Evolutionary conservation across 75 land plant genomes (phyloP).

Genomic region (Pinus tabuliformis): DNA sequence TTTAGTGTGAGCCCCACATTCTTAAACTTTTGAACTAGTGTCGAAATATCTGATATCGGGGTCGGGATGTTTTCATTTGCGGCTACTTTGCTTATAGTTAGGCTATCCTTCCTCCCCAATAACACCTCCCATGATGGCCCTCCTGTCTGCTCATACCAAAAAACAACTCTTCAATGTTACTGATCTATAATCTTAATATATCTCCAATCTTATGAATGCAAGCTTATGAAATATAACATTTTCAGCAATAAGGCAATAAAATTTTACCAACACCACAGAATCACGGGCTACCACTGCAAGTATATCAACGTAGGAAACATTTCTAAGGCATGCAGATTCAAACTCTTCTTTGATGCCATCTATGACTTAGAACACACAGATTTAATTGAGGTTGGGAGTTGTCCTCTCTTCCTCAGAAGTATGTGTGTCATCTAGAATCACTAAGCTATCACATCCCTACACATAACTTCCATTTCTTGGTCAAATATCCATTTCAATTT

Average conservation of each 20-base stretch:
- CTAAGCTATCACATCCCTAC: slow-evolving; percentile 21
- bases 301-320: slow-evolving; percentile 15
- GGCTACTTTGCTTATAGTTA: slow-evolving; percentile 41
- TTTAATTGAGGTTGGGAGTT: slow-evolving; percentile 7
- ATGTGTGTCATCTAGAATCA: slow-evolving; percentile 6
- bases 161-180: too few species aligned
- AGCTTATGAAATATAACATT: too few species aligned
- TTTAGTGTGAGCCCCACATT: slow-evolving; percentile 46
- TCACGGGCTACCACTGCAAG: slow-evolving; percentile 17
- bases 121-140: slow-evolving; percentile 66
- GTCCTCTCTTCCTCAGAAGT: slow-evolving; percentile 8
- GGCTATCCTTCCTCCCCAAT: slow-evolving; percentile 65
- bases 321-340: slow-evolving; percentile 9
- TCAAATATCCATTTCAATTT: too few species aligned
- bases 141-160: slow-evolving; percentile 28
- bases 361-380: slow-evolving; percentile 19
- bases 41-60: slow-evolving; percentile 28
- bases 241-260: too few species aligned
- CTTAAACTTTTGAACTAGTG: slow-evolving; percentile 41
- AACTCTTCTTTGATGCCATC: slow-evolving; percentile 16
- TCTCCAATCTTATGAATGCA: too few species aligned
- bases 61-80: slow-evolving; percentile 10
- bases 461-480: too few species aligned
- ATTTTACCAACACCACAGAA: slow-evolving; percentile 1
- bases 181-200: too few species aligned